Evolutionary conservation across 192 early-diverging fungal genomes (phyloP), one percentile per base, ranked within the genome.

Genomic region (Coemansia aciculifera): DNA sequence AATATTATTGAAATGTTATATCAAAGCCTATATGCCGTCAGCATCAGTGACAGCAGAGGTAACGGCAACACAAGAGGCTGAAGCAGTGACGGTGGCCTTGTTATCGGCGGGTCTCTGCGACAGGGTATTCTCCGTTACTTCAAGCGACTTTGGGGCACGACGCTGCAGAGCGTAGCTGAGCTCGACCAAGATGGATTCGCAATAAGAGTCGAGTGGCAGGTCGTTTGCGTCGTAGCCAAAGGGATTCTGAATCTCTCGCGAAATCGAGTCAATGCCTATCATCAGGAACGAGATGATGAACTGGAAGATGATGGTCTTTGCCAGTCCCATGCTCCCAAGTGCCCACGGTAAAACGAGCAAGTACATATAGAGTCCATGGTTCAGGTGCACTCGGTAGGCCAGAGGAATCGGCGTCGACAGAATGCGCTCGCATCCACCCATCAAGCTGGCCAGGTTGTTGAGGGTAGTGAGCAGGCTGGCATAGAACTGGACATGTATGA

Each of bases 171-270:
- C 79, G 27, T 64, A 73, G 68, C 44, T 73, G 27, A 85, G 67
- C 66, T 85, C 84, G 2, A 69, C 57, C 27, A 76, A 52, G 43
- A 85, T 59, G 5, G 68, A 51, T 59, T 85, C 72, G 67, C 85
- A 87, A 64, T 86, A 88, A 54, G 81, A 72, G 52, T 87, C 86
- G 49, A 89, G 72, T 5, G 84, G 82, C 73, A 90, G 63, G 62
- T 93, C 94, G 71, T 95, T 93, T 27, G 79, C 79, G 59, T 94
- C 92, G 68, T 87, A 85, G 37, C 92, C 92, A 73, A 96, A 96
- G 10, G 95, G 95, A 72, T 96, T 95, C 83, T 98, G 95, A 61
- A 98, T 95, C 80, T 95, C 92, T 17, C 85, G 85, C 31, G 91
- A 94, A 63, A 96, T 95, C 10, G 79, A 78, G 59, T 94, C 89